Percentiles rank a stretch among this genome's conserved stretches.
Evolutionary conservation across 495 filamentous ascomycete genomes (phyloP).

Genomic region (Xylaria acuta): DNA sequence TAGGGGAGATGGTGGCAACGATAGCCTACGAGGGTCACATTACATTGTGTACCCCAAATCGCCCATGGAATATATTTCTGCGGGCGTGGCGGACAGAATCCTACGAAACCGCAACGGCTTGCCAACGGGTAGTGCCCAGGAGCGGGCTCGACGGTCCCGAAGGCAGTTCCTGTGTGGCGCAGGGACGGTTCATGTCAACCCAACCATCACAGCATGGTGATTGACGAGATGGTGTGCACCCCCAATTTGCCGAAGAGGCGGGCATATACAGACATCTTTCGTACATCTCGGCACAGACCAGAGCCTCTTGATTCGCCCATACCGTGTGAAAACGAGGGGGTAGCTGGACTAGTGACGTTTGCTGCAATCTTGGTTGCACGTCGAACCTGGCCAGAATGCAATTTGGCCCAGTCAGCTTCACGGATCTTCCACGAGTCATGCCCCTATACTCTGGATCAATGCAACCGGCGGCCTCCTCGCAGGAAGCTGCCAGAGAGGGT

Average conservation of each 20-base stretch:
- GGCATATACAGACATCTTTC: slow-evolving; percentile 11
- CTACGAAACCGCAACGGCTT: neutral
- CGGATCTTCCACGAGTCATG: slow-evolving; percentile 5
- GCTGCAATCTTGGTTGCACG: slow-evolving; percentile 1
- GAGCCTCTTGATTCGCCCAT: slow-evolving; percentile 18
- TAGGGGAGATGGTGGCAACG: neutral
- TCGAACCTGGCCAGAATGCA: neutral
- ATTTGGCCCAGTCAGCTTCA: neutral
- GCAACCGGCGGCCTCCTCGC: neutral
- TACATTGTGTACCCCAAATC: slow-evolving; percentile 8
- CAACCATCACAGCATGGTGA: neutral
- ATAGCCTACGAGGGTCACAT: slow-evolving; percentile 7
- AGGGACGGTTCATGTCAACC: slow-evolving; percentile 1
- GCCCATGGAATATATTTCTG: neutral
- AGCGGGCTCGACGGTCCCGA: neutral
- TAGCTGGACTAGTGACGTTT: slow-evolving; percentile 9
- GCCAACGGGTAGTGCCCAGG: neutral
- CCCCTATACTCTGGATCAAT: neutral
- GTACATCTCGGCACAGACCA: slow-evolving; percentile 21
- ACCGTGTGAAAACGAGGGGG: neutral
- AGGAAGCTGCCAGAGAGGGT: neutral
- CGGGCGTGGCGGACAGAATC: neutral
- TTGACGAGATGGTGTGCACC: slow-evolving; percentile 19
- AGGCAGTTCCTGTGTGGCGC: neutral
- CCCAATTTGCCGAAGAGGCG: slow-evolving; percentile 25